Conservation (phyloP, 2,329 filamentous ascomycete species). For the Paraphoma chrysanthemicola region DNA sequence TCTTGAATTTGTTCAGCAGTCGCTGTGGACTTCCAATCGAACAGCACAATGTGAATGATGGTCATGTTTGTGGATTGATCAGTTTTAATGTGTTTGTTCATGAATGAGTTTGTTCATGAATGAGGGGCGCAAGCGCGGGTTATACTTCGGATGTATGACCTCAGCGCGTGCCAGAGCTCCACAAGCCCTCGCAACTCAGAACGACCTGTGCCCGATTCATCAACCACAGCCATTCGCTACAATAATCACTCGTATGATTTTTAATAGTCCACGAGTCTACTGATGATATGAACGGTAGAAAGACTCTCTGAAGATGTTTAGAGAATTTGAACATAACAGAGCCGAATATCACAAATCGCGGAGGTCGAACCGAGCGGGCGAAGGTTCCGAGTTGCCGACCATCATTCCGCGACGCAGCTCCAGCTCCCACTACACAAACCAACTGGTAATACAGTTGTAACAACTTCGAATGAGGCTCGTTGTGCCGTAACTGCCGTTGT, state of each 20-base stretch:
- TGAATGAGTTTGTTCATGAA: not conserved
- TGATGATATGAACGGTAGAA: too few relatives aligned
- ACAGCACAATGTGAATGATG: constrained; percentile 72
- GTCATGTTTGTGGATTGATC: constrained; percentile 57
- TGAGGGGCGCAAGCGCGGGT: not conserved
- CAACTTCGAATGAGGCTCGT: too few relatives aligned
- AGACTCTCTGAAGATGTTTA: too few relatives aligned
- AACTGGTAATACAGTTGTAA: too few relatives aligned
- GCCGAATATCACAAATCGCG: too few relatives aligned
- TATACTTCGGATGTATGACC: constrained; percentile 23
- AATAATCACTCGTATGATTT: too few relatives aligned
- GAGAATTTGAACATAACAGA: too few relatives aligned
- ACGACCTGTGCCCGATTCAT: too few relatives aligned
- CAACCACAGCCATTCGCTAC: too few relatives aligned
- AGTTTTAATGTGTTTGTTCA: not conserved
- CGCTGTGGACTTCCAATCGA: constrained; percentile 66
- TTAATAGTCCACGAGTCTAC: too few relatives aligned
- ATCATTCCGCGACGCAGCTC: not conserved
- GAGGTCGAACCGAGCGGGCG: not conserved
- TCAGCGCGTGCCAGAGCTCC: constrained; percentile 7
- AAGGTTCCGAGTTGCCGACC: constrained; percentile 23
- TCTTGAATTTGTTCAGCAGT: constrained; percentile 60
- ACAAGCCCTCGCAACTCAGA: not conserved
- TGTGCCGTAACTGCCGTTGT: too few relatives aligned
- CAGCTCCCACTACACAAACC: not conserved